Percentiles rank a stretch among this genome's conserved stretches.
phyloP scores from a whole-genome alignment of 805 yeast genomes.

The Nakazawaea sp. region DNA sequence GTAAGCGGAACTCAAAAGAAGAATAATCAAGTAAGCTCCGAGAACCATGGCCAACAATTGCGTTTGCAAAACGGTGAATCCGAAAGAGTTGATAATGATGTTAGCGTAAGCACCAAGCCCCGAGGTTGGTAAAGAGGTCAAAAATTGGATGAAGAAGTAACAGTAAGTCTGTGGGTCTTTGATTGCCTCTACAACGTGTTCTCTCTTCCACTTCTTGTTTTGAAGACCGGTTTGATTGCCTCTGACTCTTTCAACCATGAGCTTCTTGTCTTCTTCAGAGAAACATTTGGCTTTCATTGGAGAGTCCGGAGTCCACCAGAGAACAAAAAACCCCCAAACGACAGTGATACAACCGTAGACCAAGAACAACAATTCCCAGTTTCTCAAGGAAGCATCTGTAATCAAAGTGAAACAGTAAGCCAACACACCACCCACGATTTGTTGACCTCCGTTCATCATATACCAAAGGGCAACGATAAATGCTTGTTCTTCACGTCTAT shows the following conservation, averaged over 20 bases:
- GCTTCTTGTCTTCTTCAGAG: slow-evolving; percentile 26
- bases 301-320: slow-evolving; percentile 20
- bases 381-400: slow-evolving; percentile 18
- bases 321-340: slow-evolving; percentile 14
- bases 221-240: slow-evolving; percentile 30
- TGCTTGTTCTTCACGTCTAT: slow-evolving; percentile 37
- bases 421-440: slow-evolving; percentile 21
- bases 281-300: slow-evolving; percentile 33
- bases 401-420: slow-evolving; percentile 25
- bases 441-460: slow-evolving; percentile 32
- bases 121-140: slow-evolving; percentile 21
- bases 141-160: slow-evolving; percentile 19
- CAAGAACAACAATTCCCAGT: slow-evolving; percentile 51
- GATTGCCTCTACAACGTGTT: slow-evolving; percentile 20
- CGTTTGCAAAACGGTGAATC: slow-evolving; percentile 22
- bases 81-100: slow-evolving; percentile 23
- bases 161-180: slow-evolving; percentile 19
- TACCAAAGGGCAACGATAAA: slow-evolving; percentile 45
- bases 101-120: slow-evolving; percentile 25
- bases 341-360: slow-evolving; percentile 49
- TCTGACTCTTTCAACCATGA: slow-evolving; percentile 18
- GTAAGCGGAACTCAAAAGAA: slow-evolving; percentile 19
- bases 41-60: slow-evolving; percentile 25
- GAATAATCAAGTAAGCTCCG: slow-evolving; percentile 24
- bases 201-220: slow-evolving; percentile 20